These are phyloP conservation scores for Colletotrichum sp. DNA, from an alignment of 2,329 filamentous ascomycete genomes.

Conservation along the genomic window DNA sequence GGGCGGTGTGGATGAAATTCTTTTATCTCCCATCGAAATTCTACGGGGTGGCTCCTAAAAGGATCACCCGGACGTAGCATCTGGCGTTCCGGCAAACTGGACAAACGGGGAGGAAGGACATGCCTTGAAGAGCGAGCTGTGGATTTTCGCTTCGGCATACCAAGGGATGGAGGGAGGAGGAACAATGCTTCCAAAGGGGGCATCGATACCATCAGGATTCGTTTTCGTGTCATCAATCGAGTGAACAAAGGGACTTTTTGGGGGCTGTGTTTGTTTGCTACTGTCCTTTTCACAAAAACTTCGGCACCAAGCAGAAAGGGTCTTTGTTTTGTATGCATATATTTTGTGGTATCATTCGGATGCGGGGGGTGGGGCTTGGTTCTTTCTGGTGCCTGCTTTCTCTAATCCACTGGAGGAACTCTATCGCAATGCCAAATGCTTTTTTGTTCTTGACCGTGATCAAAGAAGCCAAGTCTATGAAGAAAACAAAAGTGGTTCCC, in stretches of 20 bases:
- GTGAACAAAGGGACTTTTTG: too few relatives aligned
- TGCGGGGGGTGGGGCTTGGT: not conserved
- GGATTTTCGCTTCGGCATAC: not conserved
- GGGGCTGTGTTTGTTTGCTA: not conserved
- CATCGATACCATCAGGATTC: not conserved
- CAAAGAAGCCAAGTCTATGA: not conserved
- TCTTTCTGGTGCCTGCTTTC: not conserved
- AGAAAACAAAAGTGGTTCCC: not conserved
- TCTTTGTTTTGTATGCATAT: not conserved
- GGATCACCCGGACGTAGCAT: not conserved
- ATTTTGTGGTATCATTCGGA: not conserved
- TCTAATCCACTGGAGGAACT: not conserved
- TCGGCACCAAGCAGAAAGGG: not conserved
- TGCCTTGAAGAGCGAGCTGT: not conserved
- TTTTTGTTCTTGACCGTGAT: not conserved
- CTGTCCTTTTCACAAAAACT: not conserved
- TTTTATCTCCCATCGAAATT: not conserved
- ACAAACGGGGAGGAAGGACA: not conserved
- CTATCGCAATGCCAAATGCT: slow-evolving; percentile 16
- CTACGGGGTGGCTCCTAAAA: not conserved
- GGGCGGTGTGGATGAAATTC: not conserved
- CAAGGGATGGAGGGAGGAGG: not conserved
- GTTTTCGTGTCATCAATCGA: not conserved
- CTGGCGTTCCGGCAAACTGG: not conserved
- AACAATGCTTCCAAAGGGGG: not conserved